Evolutionary conservation across 2,329 filamentous ascomycete genomes (phyloP).

Genomic region (Fusarium sp.): DNA sequence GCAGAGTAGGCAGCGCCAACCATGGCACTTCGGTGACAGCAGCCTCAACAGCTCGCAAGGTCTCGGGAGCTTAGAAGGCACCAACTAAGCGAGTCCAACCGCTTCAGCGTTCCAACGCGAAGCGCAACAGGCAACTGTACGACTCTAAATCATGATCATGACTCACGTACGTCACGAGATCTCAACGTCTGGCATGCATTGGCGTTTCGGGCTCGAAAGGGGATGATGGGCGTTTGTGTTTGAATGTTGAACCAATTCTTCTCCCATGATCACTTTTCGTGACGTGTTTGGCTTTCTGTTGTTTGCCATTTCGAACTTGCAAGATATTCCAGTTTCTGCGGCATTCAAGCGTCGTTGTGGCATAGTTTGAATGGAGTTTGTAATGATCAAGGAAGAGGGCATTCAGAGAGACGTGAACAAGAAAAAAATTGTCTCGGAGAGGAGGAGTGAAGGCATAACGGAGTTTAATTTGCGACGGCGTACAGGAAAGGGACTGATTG

Average conservation of each 20-base stretch:
- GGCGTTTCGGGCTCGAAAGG: conserved; percentile 53
- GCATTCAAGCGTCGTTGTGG: conserved; percentile 34
- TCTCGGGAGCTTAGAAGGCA: conserved; percentile 58
- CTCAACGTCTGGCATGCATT: conserved; percentile 57
- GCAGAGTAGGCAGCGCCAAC: conserved; percentile 70
- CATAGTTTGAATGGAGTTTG: conserved; percentile 29
- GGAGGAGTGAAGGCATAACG: conserved; percentile 31
- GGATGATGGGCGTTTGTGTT: conserved; percentile 41
- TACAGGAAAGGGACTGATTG: conserved; percentile 29
- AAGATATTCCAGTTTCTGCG: conserved; percentile 22
- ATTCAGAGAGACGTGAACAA: conserved; percentile 15
- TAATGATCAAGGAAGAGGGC: conserved; percentile 21
- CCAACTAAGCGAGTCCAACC: conserved; percentile 36
- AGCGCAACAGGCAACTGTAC: conserved; percentile 37
- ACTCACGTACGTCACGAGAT: conserved; percentile 54
- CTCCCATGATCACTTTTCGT: conserved; percentile 32
- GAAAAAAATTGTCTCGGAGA: conserved; percentile 17
- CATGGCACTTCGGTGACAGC: conserved; percentile 56
- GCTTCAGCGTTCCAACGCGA: conserved; percentile 31
- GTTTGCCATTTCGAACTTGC: conserved; percentile 29
- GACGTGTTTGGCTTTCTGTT: conserved; percentile 25
- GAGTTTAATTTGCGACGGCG: conserved; percentile 43
- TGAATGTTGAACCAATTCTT: conserved; percentile 40
- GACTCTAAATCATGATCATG: conserved; percentile 57
- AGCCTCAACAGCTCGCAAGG: conserved; percentile 63